Base-by-base conservation (phyloP, 2,329 filamentous ascomycete genomes). In the Ceratocystis colombiana region DNA sequence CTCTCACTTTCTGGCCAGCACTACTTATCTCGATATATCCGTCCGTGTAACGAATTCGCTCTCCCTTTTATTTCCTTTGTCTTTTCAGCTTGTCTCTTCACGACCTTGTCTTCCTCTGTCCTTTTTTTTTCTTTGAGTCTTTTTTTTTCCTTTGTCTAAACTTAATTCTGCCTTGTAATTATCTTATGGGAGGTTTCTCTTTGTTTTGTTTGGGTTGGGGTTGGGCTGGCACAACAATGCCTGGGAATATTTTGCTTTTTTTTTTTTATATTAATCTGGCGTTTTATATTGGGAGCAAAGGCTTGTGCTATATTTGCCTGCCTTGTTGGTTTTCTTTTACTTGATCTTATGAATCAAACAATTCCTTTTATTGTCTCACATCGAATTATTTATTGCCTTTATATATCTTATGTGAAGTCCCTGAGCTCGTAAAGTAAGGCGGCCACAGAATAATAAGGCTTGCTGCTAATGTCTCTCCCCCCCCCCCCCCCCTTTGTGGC, bases 11-110 rank as follows among this genome's bases (percentile, higher is more conserved):
- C 41, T 46, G 37, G 33, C 33, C 59, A 15, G 2, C 57, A 28
- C 25, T 5, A 45, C 37, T 46, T 62, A 28, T 62, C 61, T 62
- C 10, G 17, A 37, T 45, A 15, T 50, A 12, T 37, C 22, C 50
- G 30, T 55, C 62, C 15, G 30, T 59, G 37, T 61, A 37, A 65
- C 63, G 63, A 65, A 65, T 65, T 65, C 59, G 41, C 50, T 59
- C 55, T 22, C 48, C 33, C 50, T 65, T 41, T 65, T 65, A 57
- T 65, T 64, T 59, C 22, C 53, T 61, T 25, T 57, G 30, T n/a
- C 41, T 25, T 66, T 66, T 37, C 55, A 28, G 2, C 45, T 66
- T 57, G 44, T 50, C 28, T 25, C 33, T 57, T 66, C 33, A 55
- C 44, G 61, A 64, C 46, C 37, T 28, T 48, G 15, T 30, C 17